Percentiles rank a stretch among this genome's conserved stretches.
Evolutionary conservation across 257 asterid genomes (phyloP).

Genomic region (Eucommia ulmoides): DNA sequence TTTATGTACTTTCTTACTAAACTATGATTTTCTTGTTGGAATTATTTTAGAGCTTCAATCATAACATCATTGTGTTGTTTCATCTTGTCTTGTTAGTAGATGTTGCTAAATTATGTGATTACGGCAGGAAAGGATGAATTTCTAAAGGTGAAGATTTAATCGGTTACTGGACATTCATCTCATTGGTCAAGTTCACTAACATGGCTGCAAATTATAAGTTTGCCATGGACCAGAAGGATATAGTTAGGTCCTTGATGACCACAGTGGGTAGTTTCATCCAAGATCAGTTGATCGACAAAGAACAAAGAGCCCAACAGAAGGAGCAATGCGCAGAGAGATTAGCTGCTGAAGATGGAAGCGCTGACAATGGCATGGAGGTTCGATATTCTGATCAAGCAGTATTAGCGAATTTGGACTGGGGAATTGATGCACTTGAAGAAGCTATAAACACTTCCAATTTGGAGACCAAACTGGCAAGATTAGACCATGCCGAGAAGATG

Average conservation of each 20-base stretch:
- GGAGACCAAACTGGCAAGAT: conserved; percentile 63
- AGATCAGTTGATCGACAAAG: conserved; percentile 40
- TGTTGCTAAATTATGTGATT: not conserved
- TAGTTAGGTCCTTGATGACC: conserved; percentile 36
- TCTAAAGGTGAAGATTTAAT: not conserved
- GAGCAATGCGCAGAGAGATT: conserved; percentile 75
- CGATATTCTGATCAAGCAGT: conserved; percentile 79
- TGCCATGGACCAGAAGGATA: conserved; percentile 54
- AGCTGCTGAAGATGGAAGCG: conserved; percentile 53
- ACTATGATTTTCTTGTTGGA: not conserved
- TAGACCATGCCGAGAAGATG: conserved; percentile 75
- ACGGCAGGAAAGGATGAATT: not conserved
- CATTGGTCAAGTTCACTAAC: not conserved
- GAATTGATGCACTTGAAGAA: conserved; percentile 78
- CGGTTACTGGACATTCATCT: not conserved
- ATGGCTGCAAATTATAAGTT: conserved; percentile 40
- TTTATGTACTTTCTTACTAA: not conserved
- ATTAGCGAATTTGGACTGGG: conserved; percentile 80
- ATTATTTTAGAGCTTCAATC: not conserved
- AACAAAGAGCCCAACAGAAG: conserved; percentile 42
- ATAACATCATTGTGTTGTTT: no score
- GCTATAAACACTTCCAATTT: conserved; percentile 53
- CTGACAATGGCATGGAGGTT: conserved; percentile 28
- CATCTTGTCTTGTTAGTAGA: not conserved
- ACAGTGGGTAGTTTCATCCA: conserved; percentile 47